Conservation (phyloP, 1,139 yeast genomes). For the Sugiyamaella sp. region DNA sequence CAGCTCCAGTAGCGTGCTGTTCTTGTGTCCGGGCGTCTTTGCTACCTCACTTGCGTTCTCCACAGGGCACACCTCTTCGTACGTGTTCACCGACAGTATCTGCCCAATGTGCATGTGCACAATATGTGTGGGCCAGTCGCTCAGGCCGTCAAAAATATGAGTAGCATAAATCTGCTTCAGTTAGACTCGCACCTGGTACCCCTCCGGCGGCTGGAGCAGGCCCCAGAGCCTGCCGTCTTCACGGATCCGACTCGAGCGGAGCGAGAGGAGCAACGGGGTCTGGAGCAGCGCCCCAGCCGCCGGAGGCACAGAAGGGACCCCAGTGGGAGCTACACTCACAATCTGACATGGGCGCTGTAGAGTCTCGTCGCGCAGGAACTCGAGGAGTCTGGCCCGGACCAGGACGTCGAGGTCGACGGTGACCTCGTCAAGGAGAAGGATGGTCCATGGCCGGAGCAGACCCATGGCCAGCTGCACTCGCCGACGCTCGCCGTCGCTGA, state of each 20-base stretch:
- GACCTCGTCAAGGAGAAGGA: slow-evolving; percentile 85
- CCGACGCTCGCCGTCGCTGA: slow-evolving; percentile 93
- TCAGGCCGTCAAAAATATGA: slow-evolving; percentile 93
- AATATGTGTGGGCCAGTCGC: slow-evolving; percentile 83
- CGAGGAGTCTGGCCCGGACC: slow-evolving; percentile 73
- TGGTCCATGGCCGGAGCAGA: slow-evolving; percentile 83
- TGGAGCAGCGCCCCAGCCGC: not conserved
- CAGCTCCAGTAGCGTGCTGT: slow-evolving; percentile 42
- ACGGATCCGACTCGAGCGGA: not conserved
- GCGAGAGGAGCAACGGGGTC: not conserved
- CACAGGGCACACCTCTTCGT: slow-evolving; percentile 19
- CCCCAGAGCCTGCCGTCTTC: no score
- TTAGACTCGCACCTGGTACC: slow-evolving; percentile 4
- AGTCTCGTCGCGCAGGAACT: slow-evolving; percentile 73
- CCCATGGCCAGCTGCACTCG: slow-evolving; percentile 96
- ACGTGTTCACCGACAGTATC: slow-evolving; percentile 38
- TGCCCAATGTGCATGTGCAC: slow-evolving; percentile 78
- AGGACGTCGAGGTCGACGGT: slow-evolving; percentile 95
- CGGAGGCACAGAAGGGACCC: no score
- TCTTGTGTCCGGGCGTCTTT: slow-evolving; percentile 30
- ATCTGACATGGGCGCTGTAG: slow-evolving; percentile 58
- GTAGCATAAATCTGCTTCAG: slow-evolving; percentile 71
- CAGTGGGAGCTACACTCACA: no score
- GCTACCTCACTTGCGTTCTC: not conserved
- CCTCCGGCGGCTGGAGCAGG: no score